Base-by-base conservation (phyloP, 2,329 filamentous ascomycete genomes). In the Trichoderma simmonsii region DNA sequence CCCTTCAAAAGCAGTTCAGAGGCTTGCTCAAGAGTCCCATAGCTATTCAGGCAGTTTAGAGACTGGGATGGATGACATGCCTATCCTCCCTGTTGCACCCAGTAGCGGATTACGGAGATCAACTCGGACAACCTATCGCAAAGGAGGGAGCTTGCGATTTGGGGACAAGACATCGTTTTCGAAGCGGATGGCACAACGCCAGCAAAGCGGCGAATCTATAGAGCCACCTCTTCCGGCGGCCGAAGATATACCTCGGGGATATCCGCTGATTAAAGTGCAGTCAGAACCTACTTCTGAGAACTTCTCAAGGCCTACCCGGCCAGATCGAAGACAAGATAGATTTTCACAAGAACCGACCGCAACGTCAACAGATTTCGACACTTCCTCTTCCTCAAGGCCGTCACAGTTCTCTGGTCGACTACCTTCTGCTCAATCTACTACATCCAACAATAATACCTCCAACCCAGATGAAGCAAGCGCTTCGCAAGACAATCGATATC, bases 111-210 rank as follows among this genome's bases (percentile, higher is more conserved):
- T 99, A 63, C 92, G 96, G 76, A 89, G 96, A 73, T 98, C 96
- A 14, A 99, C 94, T 24, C 89, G 93, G 70, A 99, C 96, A 6
- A 95, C 93, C 30, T 98, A 98, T 80, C 87, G 95, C 77, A 93
- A 90, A 77, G 87, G 93, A 72, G 95, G 95, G 39, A 98, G 95
- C 83, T 81, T 97, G 74, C 91, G 92, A 65, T 93, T 91, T 75
- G 92, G 93, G 28, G 92, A 96, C 73, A 88, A 92, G 69, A 85
- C 90, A 4, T 90, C 92, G 0, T 92, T 94, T 75, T 92, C 93
- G 1, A 93, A 93, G 80, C 89, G 95, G 51, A 85, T 90, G 59
- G 86, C 86, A 5, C 87, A 88, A 57, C 89, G 89, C 72, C 87
- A 89, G 28, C 84, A 86, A n/a, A 91, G 92, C 21, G 85, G 85